These are phyloP conservation scores for Corymbia citriodora DNA, from an alignment of 441 rosid species.

Conservation along the genomic window DNA sequence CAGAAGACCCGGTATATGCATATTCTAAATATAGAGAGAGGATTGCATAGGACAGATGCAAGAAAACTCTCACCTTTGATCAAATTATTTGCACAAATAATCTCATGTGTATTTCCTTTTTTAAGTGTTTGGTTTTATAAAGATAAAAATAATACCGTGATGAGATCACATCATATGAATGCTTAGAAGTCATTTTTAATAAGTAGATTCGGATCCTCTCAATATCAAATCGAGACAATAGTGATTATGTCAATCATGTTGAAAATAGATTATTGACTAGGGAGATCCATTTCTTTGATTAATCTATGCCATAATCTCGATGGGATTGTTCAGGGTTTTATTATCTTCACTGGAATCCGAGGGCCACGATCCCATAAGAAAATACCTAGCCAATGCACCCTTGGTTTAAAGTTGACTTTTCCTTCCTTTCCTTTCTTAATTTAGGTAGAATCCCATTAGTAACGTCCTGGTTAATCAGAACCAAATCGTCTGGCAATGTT, in stretches of 20 bases:
- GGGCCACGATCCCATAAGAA: not conserved
- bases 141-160: not conserved
- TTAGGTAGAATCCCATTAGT: not conserved
- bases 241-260: not conserved
- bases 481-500: not conserved
- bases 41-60: not conserved
- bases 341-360: not conserved
- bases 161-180: not conserved
- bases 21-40: not conserved
- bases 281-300: not conserved
- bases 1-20: not conserved
- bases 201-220: not conserved
- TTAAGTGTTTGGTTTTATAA: not conserved
- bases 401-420: not conserved
- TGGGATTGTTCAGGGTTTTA: not conserved
- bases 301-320: not conserved
- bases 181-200: not conserved
- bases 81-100: not conserved
- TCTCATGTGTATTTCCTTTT: not conserved
- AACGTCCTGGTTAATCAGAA: not conserved
- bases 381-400: not conserved
- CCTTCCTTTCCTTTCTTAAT: not conserved
- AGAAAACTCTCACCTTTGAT: not conserved
- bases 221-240: not conserved
- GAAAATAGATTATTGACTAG: not conserved